Percentiles rank a stretch among this genome's conserved stretches.
These are phyloP conservation scores for Umbelopsis ramanniana DNA, from an alignment of 192 early-diverging fungal species.

Conservation along the genomic window DNA sequence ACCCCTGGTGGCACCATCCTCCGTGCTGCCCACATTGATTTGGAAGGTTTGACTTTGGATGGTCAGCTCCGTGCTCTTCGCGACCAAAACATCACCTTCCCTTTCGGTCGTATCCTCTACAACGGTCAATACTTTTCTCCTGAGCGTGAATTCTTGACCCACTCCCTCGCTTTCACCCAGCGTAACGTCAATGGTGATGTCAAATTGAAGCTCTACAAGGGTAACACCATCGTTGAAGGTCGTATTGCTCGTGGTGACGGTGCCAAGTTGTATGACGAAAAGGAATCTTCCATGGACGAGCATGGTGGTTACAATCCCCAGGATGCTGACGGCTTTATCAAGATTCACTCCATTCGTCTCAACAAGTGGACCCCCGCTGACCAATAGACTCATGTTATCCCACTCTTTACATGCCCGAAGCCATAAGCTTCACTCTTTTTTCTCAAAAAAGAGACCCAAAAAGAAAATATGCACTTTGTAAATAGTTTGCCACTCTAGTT, in stretches of 20 bases:
- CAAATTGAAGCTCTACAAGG: slow-evolving; percentile 96
- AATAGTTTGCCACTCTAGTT: slow-evolving; percentile 9
- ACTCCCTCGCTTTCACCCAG: slow-evolving; percentile 84
- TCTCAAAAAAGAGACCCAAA: background rate
- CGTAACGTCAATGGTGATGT: slow-evolving; percentile 90
- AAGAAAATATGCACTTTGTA: slow-evolving; percentile 19
- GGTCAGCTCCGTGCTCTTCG: slow-evolving; percentile 93
- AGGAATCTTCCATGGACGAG: slow-evolving; percentile 96
- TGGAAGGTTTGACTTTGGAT: slow-evolving; percentile 95
- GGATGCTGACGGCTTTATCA: slow-evolving; percentile 98
- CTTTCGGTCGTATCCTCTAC: slow-evolving; percentile 79
- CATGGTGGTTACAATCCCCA: slow-evolving; percentile 89
- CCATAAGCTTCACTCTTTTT: too few relatives aligned
- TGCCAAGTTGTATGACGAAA: slow-evolving; percentile 91
- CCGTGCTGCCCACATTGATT: slow-evolving; percentile 92
- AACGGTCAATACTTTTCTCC: slow-evolving; percentile 98
- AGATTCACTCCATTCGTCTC: slow-evolving; percentile 94
- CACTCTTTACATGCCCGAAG: background rate
- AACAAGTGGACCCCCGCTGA: slow-evolving; percentile 71
- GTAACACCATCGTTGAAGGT: slow-evolving; percentile 87
- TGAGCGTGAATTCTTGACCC: slow-evolving; percentile 89
- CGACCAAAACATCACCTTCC: slow-evolving; percentile 89
- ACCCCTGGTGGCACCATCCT: slow-evolving; percentile 97
- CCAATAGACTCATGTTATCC: background rate
- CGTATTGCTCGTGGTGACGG: slow-evolving; percentile 71